Percentiles rank a stretch among this genome's conserved stretches.
Evolutionary conservation across 75 land plant genomes (phyloP).

Genomic region (Sequoiadendron giganteum): DNA sequence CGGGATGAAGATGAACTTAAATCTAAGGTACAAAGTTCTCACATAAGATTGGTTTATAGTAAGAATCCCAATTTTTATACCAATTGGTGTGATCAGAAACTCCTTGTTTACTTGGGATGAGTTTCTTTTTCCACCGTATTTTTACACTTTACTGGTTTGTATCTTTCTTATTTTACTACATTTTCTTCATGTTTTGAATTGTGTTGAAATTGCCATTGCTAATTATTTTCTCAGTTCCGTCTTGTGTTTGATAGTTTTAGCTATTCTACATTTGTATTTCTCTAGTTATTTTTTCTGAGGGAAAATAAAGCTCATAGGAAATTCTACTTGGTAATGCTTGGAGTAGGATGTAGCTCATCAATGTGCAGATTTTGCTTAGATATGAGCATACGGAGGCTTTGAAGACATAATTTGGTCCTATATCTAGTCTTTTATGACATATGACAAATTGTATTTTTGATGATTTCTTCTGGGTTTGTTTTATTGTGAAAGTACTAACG

Average conservation of each 20-base stretch:
- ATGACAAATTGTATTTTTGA: background rate
- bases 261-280: background rate
- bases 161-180: background rate
- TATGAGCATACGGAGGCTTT: background rate
- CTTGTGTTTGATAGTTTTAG: background rate
- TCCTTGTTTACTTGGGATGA: background rate
- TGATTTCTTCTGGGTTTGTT: background rate
- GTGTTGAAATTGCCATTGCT: background rate
- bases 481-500: background rate
- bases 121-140: background rate
- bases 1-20: slow-evolving; percentile 69
- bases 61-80: background rate
- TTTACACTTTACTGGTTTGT: background rate
- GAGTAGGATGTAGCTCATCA: background rate
- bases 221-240: background rate
- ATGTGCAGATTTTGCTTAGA: background rate
- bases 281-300: background rate
- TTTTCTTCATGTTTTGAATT: background rate
- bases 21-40: slow-evolving; percentile 58
- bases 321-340: background rate
- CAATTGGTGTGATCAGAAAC: background rate
- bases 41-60: background rate
- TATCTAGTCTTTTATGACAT: background rate
- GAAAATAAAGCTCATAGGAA: background rate
- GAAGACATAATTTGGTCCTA: background rate